Base-by-base conservation (phyloP, 2,329 filamentous ascomycete species). In the Septoria linicola region DNA sequence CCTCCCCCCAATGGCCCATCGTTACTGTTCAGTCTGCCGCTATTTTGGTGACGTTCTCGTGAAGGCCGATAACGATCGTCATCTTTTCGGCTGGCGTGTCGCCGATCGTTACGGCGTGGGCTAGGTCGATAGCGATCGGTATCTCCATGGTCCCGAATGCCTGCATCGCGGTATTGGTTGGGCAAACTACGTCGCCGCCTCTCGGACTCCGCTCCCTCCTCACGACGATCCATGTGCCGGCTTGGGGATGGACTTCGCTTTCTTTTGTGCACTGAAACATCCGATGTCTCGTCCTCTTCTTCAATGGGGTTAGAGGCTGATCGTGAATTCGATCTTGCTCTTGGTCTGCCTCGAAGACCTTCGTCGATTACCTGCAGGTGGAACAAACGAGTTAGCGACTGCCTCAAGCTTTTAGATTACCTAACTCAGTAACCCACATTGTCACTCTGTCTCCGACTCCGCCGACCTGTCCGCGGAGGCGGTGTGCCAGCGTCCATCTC, bases 21-120 rank as follows among this genome's bases (percentile, higher is more conserved):
- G 17, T 48, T 23, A 25, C 44, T 55, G 37, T 53, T 57, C 13
- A 76, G 72, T 11, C 75, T 72, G 16, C 72, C 73, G n/a, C 55
- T 53, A 37, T 60, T 54, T 11, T 56, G 45, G 32, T 60, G 51
- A 20, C 60, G 54, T 10, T 51, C 48, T 40, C 55, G 49, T 20
- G 51, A 49, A 14, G 63, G 60, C 5, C 63, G 58, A 44, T 65
- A 66, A 17, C 60, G 56, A 49, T 63, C 59, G 23, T 63, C 52
- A 30, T 58, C 37, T 21, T 54, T 34, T 8, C 55, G 45, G 8
- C 54, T 37, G 34, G 60, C 59, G 14, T 59, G 51, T 30, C 53
- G 42, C 14, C 57, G 37, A 36, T 63, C 59, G 6, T 67, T 56
- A 11, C 62, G 55, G n/a, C 62, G 53, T 16, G 62, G 63, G 49